Conservation (phyloP, 768 basidiomycete species). For the Rhodotorula toruloides region DNA sequence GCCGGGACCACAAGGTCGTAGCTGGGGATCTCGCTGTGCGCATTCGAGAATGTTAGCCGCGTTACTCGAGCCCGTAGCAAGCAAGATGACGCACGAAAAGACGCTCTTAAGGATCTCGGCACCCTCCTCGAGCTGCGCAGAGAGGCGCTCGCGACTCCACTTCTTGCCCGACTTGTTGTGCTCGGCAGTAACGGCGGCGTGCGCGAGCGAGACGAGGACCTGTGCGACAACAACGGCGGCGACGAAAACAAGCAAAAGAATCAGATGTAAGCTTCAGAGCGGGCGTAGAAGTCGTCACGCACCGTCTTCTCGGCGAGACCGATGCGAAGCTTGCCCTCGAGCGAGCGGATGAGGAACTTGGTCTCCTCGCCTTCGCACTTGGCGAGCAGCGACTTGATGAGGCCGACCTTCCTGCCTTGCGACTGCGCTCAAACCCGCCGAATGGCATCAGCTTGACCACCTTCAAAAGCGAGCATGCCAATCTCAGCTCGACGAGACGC, state of each 20-base stretch:
- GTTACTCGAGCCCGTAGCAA: no score
- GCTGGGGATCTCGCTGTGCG: conserved; percentile 73
- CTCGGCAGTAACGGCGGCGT: conserved; percentile 71
- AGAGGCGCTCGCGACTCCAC: conserved; percentile 71
- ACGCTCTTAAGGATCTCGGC: conserved; percentile 75
- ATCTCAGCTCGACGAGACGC: not conserved
- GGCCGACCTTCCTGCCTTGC: conserved; percentile 87
- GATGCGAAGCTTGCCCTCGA: conserved; percentile 95
- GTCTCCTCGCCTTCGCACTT: conserved; percentile 85
- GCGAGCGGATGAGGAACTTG: conserved; percentile 89
- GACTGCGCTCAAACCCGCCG: conserved; percentile 61
- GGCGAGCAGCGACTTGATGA: conserved; percentile 88
- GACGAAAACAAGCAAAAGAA: not conserved
- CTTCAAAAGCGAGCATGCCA: no score
- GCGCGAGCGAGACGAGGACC: conserved; percentile 75
- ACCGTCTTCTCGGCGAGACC: conserved; percentile 90
- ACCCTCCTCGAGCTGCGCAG: conserved; percentile 67
- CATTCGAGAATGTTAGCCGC: not conserved
- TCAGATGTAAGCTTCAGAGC: no score
- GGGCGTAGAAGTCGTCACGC: not conserved
- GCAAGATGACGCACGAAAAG: conserved; percentile 62
- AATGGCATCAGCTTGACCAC: no score
- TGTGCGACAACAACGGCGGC: no score
- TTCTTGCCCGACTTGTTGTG: conserved; percentile 48
- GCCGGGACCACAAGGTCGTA: conserved; percentile 92